Evolutionary conservation across 345 rosid genomes (phyloP), one percentile per base, ranked within the genome.

Genomic region (Nasturtium officinale): DNA sequence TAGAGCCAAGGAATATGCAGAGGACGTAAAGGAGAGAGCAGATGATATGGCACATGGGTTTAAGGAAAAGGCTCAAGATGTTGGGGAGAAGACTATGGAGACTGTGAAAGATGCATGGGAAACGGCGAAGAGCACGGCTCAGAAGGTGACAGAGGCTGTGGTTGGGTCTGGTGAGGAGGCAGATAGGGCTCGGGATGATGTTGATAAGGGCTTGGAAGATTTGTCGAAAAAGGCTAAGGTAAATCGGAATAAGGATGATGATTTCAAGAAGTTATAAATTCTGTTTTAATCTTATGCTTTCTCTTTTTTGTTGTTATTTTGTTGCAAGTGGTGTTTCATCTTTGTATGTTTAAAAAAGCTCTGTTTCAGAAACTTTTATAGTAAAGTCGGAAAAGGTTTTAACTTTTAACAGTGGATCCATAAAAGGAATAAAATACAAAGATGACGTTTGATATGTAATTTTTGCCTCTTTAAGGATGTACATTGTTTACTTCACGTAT

Each of bases 71-170:
- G 81, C 77, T 38, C 73, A 72, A 51, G 73, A 58, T 59, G 29
- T 77, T 13, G 77, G 81, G n/a, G 73, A 72, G 68, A 72, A 66
- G 64, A 72, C 77, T n/a, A 66, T 15, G 17, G 77, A 77, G 28
- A 77, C 81, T 48, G 80, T 77, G 52, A 72, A 77, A 65, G 81
- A 66, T 28, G 81, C n/a, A 5, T 78, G 70, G 81, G 77, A 78
- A 74, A 45, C 59, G 1, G 74, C 74, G 0, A 78, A 78, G 65
- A 67, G 6, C 52, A 72, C 77, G 4, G 81, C 77, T 53, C 73
- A 78, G 37, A 78, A 72, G 59, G 81, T 78, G 57, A 72, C 81
- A 2, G 77, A 72, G 58, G 74, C 77, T 0, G 81, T 78, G 9
- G 70, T 78, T 66, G 81, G 81, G 43, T 72, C 77, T 0, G 70